phyloP scores from a whole-genome alignment of 2,329 filamentous ascomycete genomes.

The Gaeumannomyces sp. region DNA sequence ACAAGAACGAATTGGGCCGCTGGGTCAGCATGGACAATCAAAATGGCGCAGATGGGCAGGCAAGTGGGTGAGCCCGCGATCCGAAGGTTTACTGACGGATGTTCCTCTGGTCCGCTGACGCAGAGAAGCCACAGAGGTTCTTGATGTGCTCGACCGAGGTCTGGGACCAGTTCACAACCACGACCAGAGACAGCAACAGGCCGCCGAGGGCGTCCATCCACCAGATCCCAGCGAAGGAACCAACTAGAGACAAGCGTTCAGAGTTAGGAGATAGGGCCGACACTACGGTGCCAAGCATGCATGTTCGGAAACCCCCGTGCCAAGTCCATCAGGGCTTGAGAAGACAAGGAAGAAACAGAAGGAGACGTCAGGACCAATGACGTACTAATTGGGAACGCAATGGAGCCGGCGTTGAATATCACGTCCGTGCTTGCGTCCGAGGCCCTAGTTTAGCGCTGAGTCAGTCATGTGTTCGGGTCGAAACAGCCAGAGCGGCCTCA shows the following conservation, averaged over 20 bases:
- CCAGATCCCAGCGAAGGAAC: slow-evolving; percentile 72
- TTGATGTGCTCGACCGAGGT: slow-evolving; percentile 73
- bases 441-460: slow-evolving; percentile 16
- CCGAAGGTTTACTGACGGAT: slow-evolving; percentile 36
- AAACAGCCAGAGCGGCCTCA: not conserved
- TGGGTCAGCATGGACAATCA: not conserved
- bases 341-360: not conserved
- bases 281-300: slow-evolving; percentile 3
- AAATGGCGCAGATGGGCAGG: no score
- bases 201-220: slow-evolving; percentile 79
- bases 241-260: slow-evolving; percentile 37
- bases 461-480: not conserved
- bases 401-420: slow-evolving; percentile 85
- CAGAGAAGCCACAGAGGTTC: slow-evolving; percentile 73
- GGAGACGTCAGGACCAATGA: slow-evolving; percentile 11
- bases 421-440: slow-evolving; percentile 47
- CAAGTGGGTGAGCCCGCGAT: not conserved
- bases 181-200: slow-evolving; percentile 68
- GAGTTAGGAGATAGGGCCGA: slow-evolving; percentile 7
- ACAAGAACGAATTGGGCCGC: not conserved
- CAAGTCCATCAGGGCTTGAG: not conserved
- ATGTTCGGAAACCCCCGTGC: not conserved
- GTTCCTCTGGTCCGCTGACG: slow-evolving; percentile 75
- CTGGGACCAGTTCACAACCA: slow-evolving; percentile 72
- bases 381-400: slow-evolving; percentile 71